A percentile compares a stretch with the other conserved stretches of the same genome.
These are phyloP conservation scores for Cotoneaster glaucophyllus DNA, from an alignment of 306 rosid genomes.

Conservation along the genomic window DNA sequence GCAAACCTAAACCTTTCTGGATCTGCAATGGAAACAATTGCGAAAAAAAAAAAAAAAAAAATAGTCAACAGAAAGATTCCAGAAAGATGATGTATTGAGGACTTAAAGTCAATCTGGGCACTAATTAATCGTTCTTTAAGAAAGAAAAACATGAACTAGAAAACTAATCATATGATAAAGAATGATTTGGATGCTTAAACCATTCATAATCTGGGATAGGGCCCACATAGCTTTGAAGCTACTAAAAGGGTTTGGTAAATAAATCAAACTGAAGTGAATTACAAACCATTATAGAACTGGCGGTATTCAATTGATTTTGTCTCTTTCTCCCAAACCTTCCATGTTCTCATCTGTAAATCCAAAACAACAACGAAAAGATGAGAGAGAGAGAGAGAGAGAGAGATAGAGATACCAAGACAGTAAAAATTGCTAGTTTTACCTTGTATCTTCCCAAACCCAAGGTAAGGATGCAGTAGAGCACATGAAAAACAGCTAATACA, in stretches of 20 bases:
- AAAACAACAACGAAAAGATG: neutral
- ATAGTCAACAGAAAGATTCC: no score
- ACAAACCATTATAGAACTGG: constrained; percentile 33
- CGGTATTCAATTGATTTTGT: constrained; percentile 42
- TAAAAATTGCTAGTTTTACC: constrained; percentile 21
- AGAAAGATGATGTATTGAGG: no score
- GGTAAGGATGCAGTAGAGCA: constrained; percentile 61
- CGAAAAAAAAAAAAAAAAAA: neutral
- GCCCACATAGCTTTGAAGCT: neutral
- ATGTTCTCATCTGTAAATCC: constrained; percentile 58
- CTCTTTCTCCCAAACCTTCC: constrained; percentile 81
- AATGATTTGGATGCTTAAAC: neutral
- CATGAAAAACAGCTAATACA: constrained; percentile 56
- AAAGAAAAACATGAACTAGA: neutral
- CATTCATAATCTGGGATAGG: neutral
- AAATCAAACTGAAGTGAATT: neutral
- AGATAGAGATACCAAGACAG: neutral
- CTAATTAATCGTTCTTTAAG: neutral
- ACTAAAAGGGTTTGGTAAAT: neutral
- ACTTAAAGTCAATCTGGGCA: neutral
- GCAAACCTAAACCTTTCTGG: constrained; percentile 80
- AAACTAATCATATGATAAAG: neutral
- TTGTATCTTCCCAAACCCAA: constrained; percentile 60
- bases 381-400: neutral
- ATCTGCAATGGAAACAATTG: constrained; percentile 37